Conservation (phyloP, 345 rosid species). For the Brassica rapa region DNA sequence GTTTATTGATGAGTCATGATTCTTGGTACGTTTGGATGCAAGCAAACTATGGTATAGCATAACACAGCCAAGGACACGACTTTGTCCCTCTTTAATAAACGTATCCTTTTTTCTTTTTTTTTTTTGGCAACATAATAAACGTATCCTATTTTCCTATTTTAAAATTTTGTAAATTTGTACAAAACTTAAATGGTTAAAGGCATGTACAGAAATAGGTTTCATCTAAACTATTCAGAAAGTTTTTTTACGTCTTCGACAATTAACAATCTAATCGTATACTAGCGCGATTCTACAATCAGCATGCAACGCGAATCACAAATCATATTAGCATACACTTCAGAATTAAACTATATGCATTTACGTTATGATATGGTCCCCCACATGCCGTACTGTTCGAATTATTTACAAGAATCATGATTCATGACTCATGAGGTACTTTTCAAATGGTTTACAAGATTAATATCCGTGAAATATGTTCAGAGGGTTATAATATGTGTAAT, state of each 20-base stretch:
- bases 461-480: too few relatives aligned
- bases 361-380: neutral
- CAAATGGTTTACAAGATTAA: too few relatives aligned
- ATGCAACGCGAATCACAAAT: neutral
- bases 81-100: neutral
- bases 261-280: neutral
- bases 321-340: neutral
- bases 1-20: neutral
- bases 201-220: neutral
- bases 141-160: neutral
- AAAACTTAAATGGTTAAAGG: neutral
- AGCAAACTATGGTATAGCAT: neutral
- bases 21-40: constrained; percentile 2
- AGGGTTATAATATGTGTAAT: too few relatives aligned
- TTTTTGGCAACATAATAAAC: too few relatives aligned
- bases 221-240: neutral
- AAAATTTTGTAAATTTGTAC: neutral
- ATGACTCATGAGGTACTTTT: neutral
- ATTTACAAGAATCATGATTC: neutral
- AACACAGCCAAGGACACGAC: constrained; percentile 19
- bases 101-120: neutral
- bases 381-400: neutral
- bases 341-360: neutral
- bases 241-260: neutral
- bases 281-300: neutral